Evolutionary conservation across 495 filamentous ascomycete species (phyloP).

Genomic region (Neurospora africana): DNA sequence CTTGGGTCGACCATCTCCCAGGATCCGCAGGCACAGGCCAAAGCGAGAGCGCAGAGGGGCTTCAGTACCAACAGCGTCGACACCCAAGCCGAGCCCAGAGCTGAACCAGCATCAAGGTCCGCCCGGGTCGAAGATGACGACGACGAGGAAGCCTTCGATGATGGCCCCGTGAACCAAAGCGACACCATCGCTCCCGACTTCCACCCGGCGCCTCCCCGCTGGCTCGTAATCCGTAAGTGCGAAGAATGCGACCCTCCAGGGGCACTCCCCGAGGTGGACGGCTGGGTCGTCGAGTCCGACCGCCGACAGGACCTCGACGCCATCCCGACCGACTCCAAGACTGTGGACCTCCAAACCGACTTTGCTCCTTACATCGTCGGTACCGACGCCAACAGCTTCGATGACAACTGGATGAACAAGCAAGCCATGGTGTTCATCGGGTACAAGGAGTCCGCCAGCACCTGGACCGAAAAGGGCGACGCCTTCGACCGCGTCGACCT

Average conservation of each 20-base stretch:
- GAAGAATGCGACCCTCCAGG: neutral
- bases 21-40: no score
- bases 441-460: slow-evolving; percentile 7
- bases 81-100: neutral
- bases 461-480: slow-evolving; percentile 14
- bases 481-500: slow-evolving; percentile 15
- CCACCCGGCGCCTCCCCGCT: slow-evolving; percentile 25
- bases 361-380: slow-evolving; percentile 34
- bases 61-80: slow-evolving; percentile 10
- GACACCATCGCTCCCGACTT: slow-evolving; percentile 20
- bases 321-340: slow-evolving; percentile 3
- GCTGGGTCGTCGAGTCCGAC: slow-evolving; percentile 44
- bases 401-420: slow-evolving; percentile 11
- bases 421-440: slow-evolving; percentile 47
- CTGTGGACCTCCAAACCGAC: slow-evolving; percentile 37
- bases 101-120: neutral
- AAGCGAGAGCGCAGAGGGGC: no score
- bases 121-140: neutral
- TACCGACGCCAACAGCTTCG: neutral
- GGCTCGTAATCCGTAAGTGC: slow-evolving; percentile 33
- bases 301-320: slow-evolving; percentile 22
- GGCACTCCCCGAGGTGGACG: slow-evolving; percentile 4
- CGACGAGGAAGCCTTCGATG: neutral
- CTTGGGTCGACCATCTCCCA: no score
- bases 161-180: neutral